A percentile compares a stretch with the other conserved stretches of the same genome.
phyloP scores from a whole-genome alignment of 139 green algal species.

The Tetradesmus obliquus region DNA sequence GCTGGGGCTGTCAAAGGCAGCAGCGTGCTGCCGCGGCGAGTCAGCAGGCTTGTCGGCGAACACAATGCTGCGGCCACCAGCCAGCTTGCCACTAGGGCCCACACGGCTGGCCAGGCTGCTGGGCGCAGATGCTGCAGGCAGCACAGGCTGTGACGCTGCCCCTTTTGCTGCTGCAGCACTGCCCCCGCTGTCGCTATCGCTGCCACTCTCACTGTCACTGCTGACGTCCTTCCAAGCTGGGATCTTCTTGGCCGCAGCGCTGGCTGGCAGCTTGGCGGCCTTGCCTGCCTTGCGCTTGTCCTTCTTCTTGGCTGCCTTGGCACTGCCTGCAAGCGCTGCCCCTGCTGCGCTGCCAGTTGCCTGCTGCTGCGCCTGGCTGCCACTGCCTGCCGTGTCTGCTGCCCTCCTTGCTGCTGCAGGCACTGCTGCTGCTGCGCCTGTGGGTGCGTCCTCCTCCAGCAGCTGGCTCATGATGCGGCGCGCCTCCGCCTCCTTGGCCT shows the following conservation, averaged over 20 bases:
- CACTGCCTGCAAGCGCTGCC: no score
- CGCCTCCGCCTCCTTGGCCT: conserved; percentile 20
- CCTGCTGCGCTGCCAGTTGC: not conserved
- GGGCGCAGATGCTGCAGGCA: not conserved
- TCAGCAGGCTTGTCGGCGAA: not conserved
- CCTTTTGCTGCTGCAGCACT: not conserved
- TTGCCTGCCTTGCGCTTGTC: conserved; percentile 21
- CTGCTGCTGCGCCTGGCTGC: not conserved
- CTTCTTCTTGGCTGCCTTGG: conserved; percentile 18
- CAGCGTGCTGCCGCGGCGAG: not conserved
- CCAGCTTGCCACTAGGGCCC: not conserved
- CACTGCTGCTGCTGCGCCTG: not conserved
- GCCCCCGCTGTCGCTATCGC: not conserved
- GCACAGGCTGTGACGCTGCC: not conserved
- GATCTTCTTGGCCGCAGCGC: not conserved
- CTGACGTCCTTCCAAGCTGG: conserved; percentile 17
- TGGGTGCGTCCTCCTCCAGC: not conserved
- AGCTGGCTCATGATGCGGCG: conserved; percentile 11
- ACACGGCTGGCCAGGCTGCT: not conserved
- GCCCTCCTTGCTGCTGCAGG: not conserved
- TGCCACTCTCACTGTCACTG: not conserved
- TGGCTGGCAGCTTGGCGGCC: not conserved
- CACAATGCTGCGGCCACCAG: not conserved
- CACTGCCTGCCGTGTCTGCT: not conserved
- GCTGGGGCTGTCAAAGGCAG: conserved; percentile 17